phyloP scores from a whole-genome alignment of 2,329 filamentous ascomycete species.

The Stachybotrys chartarum region DNA sequence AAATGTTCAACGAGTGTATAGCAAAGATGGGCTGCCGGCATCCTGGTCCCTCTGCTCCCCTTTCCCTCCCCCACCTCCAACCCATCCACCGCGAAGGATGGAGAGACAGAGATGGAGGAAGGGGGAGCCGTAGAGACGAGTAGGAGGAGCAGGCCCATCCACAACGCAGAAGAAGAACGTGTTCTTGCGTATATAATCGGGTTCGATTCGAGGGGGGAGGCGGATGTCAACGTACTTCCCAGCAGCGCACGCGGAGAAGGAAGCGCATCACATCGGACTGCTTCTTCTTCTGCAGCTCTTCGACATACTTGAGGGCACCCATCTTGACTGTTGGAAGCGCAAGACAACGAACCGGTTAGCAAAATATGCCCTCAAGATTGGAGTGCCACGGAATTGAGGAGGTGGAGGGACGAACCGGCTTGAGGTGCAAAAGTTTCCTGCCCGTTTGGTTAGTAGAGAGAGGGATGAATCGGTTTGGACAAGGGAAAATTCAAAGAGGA shows the following conservation, averaged over 20 bases:
- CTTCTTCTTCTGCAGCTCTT: constrained; percentile 99
- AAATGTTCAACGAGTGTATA: constrained; percentile 99
- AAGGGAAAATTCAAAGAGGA: constrained; percentile 22
- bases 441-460: constrained; percentile 26
- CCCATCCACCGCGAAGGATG: constrained; percentile 1
- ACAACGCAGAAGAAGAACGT: constrained; percentile 12
- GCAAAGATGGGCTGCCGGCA: constrained; percentile 38
- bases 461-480: constrained; percentile 17
- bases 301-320: constrained; percentile 99
- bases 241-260: constrained; percentile 99
- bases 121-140: constrained; percentile 6
- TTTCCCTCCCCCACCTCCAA: background rate
- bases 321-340: constrained; percentile 56
- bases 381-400: background rate
- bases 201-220: constrained; percentile 17
- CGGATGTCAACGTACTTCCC: constrained; percentile 74
- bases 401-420: constrained; percentile 25
- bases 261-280: constrained; percentile 99
- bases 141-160: constrained; percentile 21
- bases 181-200: constrained; percentile 16
- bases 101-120: constrained; percentile 7
- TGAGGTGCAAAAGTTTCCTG: constrained; percentile 25
- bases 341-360: constrained; percentile 15
- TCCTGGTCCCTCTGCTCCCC: constrained; percentile 3
- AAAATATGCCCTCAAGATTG: constrained; percentile 5